phyloP scores from a whole-genome alignment of 495 filamentous ascomycete species.

The Glarea lozoyensis region DNA sequence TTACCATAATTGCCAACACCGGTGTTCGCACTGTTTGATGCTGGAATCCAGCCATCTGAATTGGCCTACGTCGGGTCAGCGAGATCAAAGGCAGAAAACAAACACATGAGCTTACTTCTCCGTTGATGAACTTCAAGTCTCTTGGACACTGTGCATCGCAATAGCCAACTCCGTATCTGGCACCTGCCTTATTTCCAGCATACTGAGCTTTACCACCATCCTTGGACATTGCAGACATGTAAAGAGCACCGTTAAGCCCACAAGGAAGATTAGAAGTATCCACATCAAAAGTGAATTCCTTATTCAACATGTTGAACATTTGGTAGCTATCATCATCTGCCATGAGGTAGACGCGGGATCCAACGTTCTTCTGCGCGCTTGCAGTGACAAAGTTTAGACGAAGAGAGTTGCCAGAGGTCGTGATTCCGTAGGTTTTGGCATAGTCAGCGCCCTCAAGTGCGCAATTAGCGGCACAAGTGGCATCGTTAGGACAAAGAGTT shows the following conservation, averaged over 20 bases:
- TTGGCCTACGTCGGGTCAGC: slow-evolving; percentile 32
- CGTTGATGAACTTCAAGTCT: slow-evolving; percentile 59
- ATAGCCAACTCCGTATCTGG: slow-evolving; percentile 62
- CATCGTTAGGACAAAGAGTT: slow-evolving; percentile 41
- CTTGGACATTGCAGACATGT: slow-evolving; percentile 55
- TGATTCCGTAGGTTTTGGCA: slow-evolving; percentile 43
- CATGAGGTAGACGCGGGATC: slow-evolving; percentile 52
- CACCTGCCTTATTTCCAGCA: slow-evolving; percentile 54
- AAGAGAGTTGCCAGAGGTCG: slow-evolving; percentile 40
- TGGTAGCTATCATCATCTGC: slow-evolving; percentile 43
- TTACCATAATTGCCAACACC: slow-evolving; percentile 50
- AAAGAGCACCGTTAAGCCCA: slow-evolving; percentile 64
- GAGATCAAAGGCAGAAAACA: slow-evolving; percentile 16
- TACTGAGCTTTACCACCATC: slow-evolving; percentile 47
- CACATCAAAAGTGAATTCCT: slow-evolving; percentile 62
- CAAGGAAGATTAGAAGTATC: slow-evolving; percentile 59
- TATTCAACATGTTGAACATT: slow-evolving; percentile 46
- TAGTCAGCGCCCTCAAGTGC: slow-evolving; percentile 54
- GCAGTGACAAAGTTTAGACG: slow-evolving; percentile 44
- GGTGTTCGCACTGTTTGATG: slow-evolving; percentile 38
- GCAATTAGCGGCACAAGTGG: slow-evolving; percentile 46
- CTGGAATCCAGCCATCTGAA: slow-evolving; percentile 41
- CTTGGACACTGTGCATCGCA: slow-evolving; percentile 64
- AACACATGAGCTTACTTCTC: slow-evolving; percentile 27
- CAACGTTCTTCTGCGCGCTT: slow-evolving; percentile 33